These are phyloP conservation scores for Otatea glauca DNA, from an alignment of 176 grass and related monocot species.

Conservation along the genomic window DNA sequence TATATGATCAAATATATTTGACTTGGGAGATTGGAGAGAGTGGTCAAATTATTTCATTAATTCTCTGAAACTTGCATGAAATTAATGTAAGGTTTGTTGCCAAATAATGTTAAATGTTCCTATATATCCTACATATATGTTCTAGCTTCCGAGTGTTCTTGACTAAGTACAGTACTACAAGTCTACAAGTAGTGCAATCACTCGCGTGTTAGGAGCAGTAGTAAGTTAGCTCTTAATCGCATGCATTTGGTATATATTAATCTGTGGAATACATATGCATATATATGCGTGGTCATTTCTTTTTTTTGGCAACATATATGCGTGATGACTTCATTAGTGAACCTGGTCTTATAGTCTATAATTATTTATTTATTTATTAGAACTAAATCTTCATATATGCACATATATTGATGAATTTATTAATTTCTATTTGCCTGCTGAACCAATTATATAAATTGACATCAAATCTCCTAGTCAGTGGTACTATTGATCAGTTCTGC, in stretches of 20 bases:
- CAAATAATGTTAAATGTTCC: constrained; percentile 7
- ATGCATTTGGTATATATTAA: constrained; percentile 20
- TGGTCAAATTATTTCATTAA: constrained; percentile 30
- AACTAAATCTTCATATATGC: not conserved
- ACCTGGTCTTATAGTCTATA: not conserved
- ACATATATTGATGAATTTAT: not conserved
- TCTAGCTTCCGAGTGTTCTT: not conserved
- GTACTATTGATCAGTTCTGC: not conserved
- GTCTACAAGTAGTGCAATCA: constrained; percentile 4
- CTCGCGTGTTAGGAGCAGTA: not conserved
- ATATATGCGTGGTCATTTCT: not conserved
- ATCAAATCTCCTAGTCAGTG: not conserved
- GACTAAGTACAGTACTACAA: not conserved
- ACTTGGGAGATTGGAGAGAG: constrained; percentile 39
- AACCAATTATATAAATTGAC: not conserved
- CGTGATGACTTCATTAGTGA: not conserved
- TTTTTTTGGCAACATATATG: not conserved
- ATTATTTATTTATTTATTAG: too few relatives aligned
- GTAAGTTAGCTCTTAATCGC: constrained; percentile 25
- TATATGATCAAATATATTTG: constrained; percentile 47
- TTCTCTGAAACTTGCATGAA: constrained; percentile 37
- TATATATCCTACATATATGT: not conserved
- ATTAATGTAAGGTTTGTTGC: constrained; percentile 36
- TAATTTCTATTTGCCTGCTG: not conserved
- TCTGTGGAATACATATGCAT: not conserved